Evolutionary conservation across 2,329 filamentous ascomycete genomes (phyloP), one percentile per base, ranked within the genome.

Genomic region (Diaporthe sp.): DNA sequence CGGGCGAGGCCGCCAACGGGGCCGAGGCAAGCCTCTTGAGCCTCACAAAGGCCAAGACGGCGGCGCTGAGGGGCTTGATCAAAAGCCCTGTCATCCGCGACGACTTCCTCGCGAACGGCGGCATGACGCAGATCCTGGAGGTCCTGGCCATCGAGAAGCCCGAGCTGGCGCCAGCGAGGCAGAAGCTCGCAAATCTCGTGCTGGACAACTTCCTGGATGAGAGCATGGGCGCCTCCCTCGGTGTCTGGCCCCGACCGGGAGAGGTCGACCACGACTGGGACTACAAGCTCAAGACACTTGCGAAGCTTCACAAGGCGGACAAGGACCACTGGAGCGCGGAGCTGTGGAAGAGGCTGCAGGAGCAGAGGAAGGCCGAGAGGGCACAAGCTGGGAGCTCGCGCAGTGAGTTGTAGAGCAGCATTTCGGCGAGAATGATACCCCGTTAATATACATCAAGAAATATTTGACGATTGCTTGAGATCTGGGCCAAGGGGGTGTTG

Each of bases 161-260:
- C 6, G 84, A 85, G 35, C 90, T 90, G 84, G 86, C 86, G 19
- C 79, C 82, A 1, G 86, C 88, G 8, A 86, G 88, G 79, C 86
- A 85, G 73, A 90, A 88, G 78, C 87, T 89, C 32, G 90, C 88
- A 2, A 85, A 90, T 75, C 84, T 93, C 72, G 86, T 92, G 37
- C 85, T 89, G 44, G 92, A 94, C 79, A 91, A 87, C 75, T 94
- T 93, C 79, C 83, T 94, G n/a, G 92, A 94, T 78, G 87, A 88
- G 75, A 86, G 89, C 73, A 91, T 92, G 86, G 91, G 91, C 53
- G 91, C 91, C 3, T 83, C 84, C 32, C 76, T 87, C 25, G 89
- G 90, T 0, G 82, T 89, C 75, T 93, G 90, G 90, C 90, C 90
- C 0, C 83, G 82, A 79, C 19, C 75, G 76, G 25, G 78, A 76